A percentile compares a stretch with the other conserved stretches of the same genome.
Conservation (phyloP, 106 monocot species). For the Triglochin maritima region DNA sequence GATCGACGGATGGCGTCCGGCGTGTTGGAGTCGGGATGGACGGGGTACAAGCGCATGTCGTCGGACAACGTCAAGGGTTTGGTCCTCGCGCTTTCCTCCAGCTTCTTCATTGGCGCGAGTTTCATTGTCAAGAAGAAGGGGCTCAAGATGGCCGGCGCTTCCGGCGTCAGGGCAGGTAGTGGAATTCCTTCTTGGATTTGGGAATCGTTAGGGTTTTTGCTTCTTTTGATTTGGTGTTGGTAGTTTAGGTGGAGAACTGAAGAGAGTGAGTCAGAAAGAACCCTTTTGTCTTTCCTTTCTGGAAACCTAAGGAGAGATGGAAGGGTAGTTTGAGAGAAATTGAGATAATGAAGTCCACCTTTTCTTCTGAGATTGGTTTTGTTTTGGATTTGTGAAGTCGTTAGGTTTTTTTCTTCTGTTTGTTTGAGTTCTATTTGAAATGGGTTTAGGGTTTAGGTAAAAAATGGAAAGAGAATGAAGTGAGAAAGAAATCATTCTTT, state of each 20-base stretch:
- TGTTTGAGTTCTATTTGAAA: too few relatives aligned
- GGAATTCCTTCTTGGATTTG: neutral
- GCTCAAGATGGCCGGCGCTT: slow-evolving; percentile 67
- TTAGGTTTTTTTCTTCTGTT: too few relatives aligned
- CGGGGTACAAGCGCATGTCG: slow-evolving; percentile 21
- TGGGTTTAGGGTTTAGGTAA: too few relatives aligned
- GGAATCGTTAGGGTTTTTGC: neutral
- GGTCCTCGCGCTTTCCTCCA: slow-evolving; percentile 31
- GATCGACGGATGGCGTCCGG: neutral
- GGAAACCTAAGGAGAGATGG: too few relatives aligned
- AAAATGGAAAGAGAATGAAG: too few relatives aligned
- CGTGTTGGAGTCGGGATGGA: neutral
- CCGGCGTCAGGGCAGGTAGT: slow-evolving; percentile 77
- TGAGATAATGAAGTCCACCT: too few relatives aligned
- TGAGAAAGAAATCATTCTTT: too few relatives aligned
- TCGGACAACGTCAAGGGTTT: slow-evolving; percentile 29
- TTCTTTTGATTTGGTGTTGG: neutral
- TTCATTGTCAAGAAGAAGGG: slow-evolving; percentile 58
- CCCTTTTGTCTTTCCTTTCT: too few relatives aligned
- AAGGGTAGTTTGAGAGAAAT: too few relatives aligned
- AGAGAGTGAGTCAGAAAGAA: too few relatives aligned
- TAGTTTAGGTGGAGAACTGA: neutral
- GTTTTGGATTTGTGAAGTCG: too few relatives aligned
- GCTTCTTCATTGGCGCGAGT: slow-evolving; percentile 24
- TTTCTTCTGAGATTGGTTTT: too few relatives aligned